Conservation (phyloP, 208 protist species). For the Eutreptiella sp. region DNA sequence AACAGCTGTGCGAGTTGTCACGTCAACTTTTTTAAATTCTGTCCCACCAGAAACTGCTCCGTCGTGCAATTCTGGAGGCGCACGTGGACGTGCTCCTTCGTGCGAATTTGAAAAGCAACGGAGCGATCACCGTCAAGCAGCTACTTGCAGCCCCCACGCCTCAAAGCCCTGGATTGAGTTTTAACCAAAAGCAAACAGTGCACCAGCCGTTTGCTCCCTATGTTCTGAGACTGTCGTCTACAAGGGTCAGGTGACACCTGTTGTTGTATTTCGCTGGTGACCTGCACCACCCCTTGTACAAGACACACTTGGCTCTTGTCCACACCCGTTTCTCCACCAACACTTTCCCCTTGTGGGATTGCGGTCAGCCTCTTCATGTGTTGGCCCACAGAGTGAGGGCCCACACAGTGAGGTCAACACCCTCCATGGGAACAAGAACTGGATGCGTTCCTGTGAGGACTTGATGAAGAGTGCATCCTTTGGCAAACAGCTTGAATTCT, state of each 20-base stretch:
- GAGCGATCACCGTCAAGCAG: no score
- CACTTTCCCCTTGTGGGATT: conserved; percentile 62
- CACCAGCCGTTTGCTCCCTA: conserved; percentile 40
- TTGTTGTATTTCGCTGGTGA: conserved; percentile 47
- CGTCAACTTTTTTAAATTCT: no score
- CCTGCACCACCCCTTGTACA: conserved; percentile 38
- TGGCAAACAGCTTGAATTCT: conserved; percentile 62
- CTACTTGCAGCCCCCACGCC: no score
- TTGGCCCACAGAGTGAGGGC: conserved; percentile 70
- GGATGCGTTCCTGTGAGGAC: conserved; percentile 60
- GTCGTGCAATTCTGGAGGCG: no score
- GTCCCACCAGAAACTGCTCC: no score
- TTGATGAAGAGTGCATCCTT: conserved; percentile 46
- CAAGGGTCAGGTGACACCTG: conserved; percentile 59
- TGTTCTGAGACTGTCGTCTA: conserved; percentile 45
- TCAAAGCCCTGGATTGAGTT: no score
- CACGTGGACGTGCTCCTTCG: no score
- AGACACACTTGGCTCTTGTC: conserved; percentile 48
- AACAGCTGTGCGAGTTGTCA: no score
- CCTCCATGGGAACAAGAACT: conserved; percentile 60
- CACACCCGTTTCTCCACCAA: conserved; percentile 68
- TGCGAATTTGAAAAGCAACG: no score
- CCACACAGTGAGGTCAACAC: conserved; percentile 83
- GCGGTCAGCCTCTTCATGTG: conserved; percentile 53
- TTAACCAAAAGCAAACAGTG: no score